Conservation (phyloP, 1,284 basidiomycete genomes). For the Chalciporus sp. region DNA sequence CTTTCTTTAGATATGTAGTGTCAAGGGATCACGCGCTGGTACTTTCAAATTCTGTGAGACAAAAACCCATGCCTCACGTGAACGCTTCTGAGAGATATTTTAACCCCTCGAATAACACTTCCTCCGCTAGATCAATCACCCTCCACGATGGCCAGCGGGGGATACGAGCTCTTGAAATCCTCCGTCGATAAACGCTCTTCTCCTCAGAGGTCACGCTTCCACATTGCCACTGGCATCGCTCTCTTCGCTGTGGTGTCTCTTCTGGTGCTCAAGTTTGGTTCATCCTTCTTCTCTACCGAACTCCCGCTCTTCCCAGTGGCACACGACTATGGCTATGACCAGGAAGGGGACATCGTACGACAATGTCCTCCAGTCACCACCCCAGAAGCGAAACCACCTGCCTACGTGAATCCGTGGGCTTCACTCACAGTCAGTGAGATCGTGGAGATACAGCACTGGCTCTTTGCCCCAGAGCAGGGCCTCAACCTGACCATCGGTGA, state of each 20-base stretch:
- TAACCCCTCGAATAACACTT: not conserved
- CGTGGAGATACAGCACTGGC: conserved; percentile 47
- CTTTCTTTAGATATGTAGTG: too few relatives aligned
- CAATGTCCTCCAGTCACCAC: conserved; percentile 39
- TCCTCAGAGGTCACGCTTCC: conserved; percentile 11
- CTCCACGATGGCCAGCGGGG: conserved; percentile 19
- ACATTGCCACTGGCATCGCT: conserved; percentile 12
- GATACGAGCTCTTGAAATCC: conserved; percentile 23
- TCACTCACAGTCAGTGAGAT: conserved; percentile 49
- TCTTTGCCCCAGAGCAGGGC: conserved; percentile 41
- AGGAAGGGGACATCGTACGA: conserved; percentile 18
- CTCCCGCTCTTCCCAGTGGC: not conserved
- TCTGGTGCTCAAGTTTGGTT: conserved; percentile 11
- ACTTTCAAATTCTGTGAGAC: not conserved
- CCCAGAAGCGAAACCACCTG: conserved; percentile 42
- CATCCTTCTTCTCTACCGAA: conserved; percentile 3
- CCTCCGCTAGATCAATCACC: not conserved
- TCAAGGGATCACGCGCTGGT: not conserved
- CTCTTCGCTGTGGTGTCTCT: conserved; percentile 15
- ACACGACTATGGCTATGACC: not conserved
- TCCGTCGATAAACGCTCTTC: conserved; percentile 1
- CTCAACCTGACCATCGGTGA: conserved; percentile 51
- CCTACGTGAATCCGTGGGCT: conserved; percentile 49
- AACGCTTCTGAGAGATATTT: not conserved
- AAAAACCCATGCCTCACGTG: not conserved